Conservation (phyloP, 73 alveolate genomes). For the Paramecium biaurelia region DNA sequence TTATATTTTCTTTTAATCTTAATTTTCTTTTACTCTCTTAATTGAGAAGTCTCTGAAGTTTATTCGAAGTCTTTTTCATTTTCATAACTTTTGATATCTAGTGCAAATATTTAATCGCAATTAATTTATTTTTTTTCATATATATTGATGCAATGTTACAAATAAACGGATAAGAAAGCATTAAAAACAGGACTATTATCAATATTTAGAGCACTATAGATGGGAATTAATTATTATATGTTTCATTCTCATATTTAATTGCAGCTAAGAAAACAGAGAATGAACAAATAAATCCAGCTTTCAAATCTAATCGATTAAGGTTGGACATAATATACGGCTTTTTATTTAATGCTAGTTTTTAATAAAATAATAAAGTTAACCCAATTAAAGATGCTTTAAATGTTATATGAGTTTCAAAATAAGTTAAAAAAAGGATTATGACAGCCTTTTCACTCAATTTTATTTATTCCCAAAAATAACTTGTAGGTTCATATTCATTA, state of each 20-base stretch:
- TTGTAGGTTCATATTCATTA: neutral
- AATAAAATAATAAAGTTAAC: neutral
- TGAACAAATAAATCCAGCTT: neutral
- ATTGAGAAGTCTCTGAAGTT: neutral
- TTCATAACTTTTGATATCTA: neutral
- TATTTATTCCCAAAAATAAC: neutral
- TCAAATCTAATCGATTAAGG: neutral
- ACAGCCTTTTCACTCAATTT: neutral
- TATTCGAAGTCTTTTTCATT: neutral
- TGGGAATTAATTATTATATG: neutral
- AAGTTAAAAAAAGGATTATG: neutral
- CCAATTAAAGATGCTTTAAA: neutral
- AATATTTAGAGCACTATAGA: neutral
- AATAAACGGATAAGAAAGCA: neutral
- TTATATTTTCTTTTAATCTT: neutral
- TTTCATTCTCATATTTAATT: neutral
- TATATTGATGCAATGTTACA: neutral
- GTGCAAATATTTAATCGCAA: neutral
- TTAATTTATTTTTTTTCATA: neutral
- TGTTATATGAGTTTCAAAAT: neutral
- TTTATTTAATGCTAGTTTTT: neutral
- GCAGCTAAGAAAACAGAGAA: neutral
- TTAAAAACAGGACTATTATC: neutral
- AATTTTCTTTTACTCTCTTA: neutral
- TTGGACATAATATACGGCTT: neutral